phyloP scores from a whole-genome alignment of 73 alveolate species.

The Tetrahymena thermophila region DNA sequence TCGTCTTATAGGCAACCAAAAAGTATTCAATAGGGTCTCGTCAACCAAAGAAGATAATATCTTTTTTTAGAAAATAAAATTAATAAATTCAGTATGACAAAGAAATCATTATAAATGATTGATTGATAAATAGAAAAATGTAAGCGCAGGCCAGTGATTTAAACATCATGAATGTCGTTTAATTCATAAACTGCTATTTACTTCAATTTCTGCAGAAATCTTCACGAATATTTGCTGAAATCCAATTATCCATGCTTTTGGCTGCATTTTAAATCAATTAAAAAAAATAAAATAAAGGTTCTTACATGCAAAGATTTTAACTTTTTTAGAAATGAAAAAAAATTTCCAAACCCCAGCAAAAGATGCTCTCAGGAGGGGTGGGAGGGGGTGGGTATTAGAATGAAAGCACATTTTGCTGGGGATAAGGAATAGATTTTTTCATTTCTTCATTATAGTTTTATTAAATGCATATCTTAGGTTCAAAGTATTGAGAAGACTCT shows the following conservation, averaged over 20 bases:
- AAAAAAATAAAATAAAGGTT: not conserved
- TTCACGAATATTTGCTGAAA: not conserved
- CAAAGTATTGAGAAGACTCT: not conserved
- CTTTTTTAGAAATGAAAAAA: not conserved
- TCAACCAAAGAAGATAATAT: not conserved
- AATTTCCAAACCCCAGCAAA: not conserved
- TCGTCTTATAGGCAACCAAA: not conserved
- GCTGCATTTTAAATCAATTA: not conserved
- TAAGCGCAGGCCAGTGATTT: constrained; percentile 3
- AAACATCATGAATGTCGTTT: not conserved
- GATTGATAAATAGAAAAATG: not conserved
- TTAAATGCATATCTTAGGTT: not conserved
- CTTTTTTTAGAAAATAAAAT: not conserved
- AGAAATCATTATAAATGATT: not conserved
- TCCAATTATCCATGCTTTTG: constrained; percentile 1
- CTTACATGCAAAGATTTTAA: not conserved
- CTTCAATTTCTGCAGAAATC: not conserved
- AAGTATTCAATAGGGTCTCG: not conserved
- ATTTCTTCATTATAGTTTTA: not conserved
- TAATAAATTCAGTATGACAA: not conserved
- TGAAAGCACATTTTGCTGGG: not conserved
- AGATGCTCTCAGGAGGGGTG: not conserved
- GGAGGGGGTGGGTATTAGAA: no score
- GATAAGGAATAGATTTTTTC: not conserved
- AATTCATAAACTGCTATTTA: not conserved